These are phyloP conservation scores for Kodamaea suecica DNA, from an alignment of 1,139 yeast species.

Conservation along the genomic window DNA sequence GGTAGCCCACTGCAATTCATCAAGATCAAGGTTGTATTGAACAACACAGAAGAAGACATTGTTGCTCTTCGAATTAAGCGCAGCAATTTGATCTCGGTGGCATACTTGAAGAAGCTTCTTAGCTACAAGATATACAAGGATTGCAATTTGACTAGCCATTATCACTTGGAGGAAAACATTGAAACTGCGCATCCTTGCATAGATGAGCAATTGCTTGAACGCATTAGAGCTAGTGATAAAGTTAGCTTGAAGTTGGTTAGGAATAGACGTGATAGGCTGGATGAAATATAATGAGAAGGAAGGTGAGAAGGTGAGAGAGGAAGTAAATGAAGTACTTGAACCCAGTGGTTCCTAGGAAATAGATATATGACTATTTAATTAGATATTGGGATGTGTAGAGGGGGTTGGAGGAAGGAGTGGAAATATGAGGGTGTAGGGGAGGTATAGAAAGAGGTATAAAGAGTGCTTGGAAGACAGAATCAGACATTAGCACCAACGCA, in stretches of 20 bases:
- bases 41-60: constrained; percentile 33
- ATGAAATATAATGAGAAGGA: too few relatives aligned
- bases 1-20: constrained; percentile 14
- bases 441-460: too few relatives aligned
- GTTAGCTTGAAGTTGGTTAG: constrained; percentile 29
- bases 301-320: too few relatives aligned
- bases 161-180: constrained; percentile 23
- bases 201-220: constrained; percentile 22
- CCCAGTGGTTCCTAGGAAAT: too few relatives aligned
- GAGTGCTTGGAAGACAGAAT: too few relatives aligned
- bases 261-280: constrained; percentile 5
- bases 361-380: too few relatives aligned
- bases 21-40: constrained; percentile 31
- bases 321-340: too few relatives aligned
- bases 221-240: constrained; percentile 25
- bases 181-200: too few relatives aligned
- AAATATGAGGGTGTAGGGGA: too few relatives aligned
- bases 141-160: constrained; percentile 29
- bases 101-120: constrained; percentile 30
- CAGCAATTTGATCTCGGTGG: constrained; percentile 26
- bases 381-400: too few relatives aligned
- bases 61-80: constrained; percentile 29
- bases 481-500: too few relatives aligned
- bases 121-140: constrained; percentile 37
- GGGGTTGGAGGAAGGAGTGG: too few relatives aligned